Base-by-base conservation (phyloP, 192 early-diverging fungal species). In the Umbelopsis vinacea region DNA sequence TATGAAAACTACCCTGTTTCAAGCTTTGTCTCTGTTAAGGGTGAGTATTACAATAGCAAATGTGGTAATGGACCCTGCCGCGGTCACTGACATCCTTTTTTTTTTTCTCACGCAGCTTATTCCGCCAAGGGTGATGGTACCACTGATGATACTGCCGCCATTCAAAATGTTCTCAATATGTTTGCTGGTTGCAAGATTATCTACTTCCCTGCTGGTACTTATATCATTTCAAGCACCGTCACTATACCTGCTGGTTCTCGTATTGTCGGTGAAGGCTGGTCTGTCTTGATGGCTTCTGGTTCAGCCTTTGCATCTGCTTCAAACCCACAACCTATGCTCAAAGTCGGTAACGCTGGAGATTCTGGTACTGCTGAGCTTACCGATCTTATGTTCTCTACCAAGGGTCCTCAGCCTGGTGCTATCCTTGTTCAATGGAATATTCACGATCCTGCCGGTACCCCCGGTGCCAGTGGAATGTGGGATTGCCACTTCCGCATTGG, bases 51-150 rank as follows among this genome's bases (percentile, higher is more conserved):
- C 4, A 11, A 17, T 0, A n/a, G 7, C 0, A 37, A 19, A 43
- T 0, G 40, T 11, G 11, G 40, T 7, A 43, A 43, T 43, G 2
- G 40, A 29, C 29, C 6, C 2, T 43, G 6, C 40, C 40, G 40
- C 40, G 40, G 6, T 43, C 0, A 43, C n/a, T 50, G 48, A 50
- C 48, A n/a, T n/a, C n/a, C n/a, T n/a, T n/a, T n/a, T 19, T 9
- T 5, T 50, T 15, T 19, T 19, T 17, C 17, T 19, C 48, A 43
- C 15, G 68, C 69, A 71, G 76, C 35, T 38, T 29, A 22, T 38
- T 82, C 81, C 17, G 81, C 80, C 1, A 82, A 82, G 66, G 82
- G 82, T 46, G 82, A 84, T 71, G 82, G 82, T 43, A n/a, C 15
- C 10, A 83, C 82, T 14, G 82, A 84, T 69, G 82, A 84, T 53